These are phyloP conservation scores for Amanita fuliginea DNA, from an alignment of 768 basidiomycete genomes.

Conservation along the genomic window DNA sequence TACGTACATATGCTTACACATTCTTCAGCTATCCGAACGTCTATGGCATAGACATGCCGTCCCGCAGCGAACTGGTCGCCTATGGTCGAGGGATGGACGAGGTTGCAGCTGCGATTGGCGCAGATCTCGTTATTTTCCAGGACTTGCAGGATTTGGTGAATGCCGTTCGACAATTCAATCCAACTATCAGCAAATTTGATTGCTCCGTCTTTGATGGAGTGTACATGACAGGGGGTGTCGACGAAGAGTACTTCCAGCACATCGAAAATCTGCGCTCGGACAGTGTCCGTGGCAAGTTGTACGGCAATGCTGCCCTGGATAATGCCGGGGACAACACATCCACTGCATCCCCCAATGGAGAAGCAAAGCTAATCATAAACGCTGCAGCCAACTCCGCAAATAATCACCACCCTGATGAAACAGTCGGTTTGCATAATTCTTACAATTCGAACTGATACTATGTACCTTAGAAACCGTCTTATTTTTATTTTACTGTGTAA, in stretches of 20 bases:
- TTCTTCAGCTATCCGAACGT: slow-evolving; percentile 75
- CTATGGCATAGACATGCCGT: slow-evolving; percentile 99
- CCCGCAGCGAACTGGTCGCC: slow-evolving; percentile 86
- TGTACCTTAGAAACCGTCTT: neutral
- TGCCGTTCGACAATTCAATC: slow-evolving; percentile 81
- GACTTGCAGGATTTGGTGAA: slow-evolving; percentile 78
- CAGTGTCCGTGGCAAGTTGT: slow-evolving; percentile 52
- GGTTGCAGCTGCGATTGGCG: slow-evolving; percentile 78
- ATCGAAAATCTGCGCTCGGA: slow-evolving; percentile 77
- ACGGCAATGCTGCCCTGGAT: slow-evolving; percentile 1
- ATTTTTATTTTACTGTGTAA: neutral
- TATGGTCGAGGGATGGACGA: slow-evolving; percentile 59
- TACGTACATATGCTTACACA: slow-evolving; percentile 1
- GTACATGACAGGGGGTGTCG: slow-evolving; percentile 91
- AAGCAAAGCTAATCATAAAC: neutral
- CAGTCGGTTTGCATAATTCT: slow-evolving; percentile 6
- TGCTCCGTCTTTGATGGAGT: slow-evolving; percentile 98
- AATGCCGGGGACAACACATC: neutral
- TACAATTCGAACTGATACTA: neutral
- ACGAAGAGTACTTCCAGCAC: slow-evolving; percentile 65
- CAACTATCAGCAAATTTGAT: slow-evolving; percentile 68
- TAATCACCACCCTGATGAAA: slow-evolving; percentile 1
- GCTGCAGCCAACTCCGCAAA: neutral
- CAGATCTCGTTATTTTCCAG: slow-evolving; percentile 94
- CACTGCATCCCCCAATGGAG: neutral